phyloP scores from a whole-genome alignment of 257 asterid species.

The Rubia yunnanensis region DNA sequence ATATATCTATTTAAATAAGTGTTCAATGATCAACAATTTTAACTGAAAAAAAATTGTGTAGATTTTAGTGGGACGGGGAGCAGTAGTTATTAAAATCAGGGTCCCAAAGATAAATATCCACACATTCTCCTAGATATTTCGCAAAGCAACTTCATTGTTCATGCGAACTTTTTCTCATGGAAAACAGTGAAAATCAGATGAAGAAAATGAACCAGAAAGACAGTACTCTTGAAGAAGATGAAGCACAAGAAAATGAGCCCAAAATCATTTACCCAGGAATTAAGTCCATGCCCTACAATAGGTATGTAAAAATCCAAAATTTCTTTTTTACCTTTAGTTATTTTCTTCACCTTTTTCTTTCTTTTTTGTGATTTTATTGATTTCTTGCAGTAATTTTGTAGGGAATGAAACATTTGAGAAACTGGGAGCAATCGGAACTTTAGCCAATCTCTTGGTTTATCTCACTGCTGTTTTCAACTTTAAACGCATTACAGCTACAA shows the following conservation, averaged over 20 bases:
- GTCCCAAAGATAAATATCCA: neutral
- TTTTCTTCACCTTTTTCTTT: neutral
- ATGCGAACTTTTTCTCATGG: neutral
- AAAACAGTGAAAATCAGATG: slow-evolving; percentile 4
- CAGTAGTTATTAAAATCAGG: too few species aligned
- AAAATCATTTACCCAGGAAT: slow-evolving; percentile 56
- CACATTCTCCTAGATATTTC: neutral
- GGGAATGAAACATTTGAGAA: slow-evolving; percentile 86
- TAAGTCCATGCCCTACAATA: slow-evolving; percentile 76
- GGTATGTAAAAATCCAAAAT: slow-evolving; percentile 21
- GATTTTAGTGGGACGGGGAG: too few species aligned
- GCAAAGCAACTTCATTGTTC: neutral
- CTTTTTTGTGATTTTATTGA: neutral
- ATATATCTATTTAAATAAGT: too few species aligned
- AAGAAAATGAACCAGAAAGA: slow-evolving; percentile 3
- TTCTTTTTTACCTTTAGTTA: too few species aligned
- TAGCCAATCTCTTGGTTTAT: slow-evolving; percentile 51
- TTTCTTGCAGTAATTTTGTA: too few species aligned
- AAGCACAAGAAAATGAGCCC: slow-evolving; percentile 28
- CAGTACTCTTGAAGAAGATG: neutral
- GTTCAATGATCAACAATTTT: too few species aligned
- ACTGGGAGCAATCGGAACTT: slow-evolving; percentile 70
- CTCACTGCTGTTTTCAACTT: slow-evolving; percentile 63
- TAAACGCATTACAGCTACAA: slow-evolving; percentile 45
- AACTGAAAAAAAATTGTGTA: too few species aligned